phyloP scores from a whole-genome alignment of 2,329 filamentous ascomycete species.

The Calonectria crousiana region DNA sequence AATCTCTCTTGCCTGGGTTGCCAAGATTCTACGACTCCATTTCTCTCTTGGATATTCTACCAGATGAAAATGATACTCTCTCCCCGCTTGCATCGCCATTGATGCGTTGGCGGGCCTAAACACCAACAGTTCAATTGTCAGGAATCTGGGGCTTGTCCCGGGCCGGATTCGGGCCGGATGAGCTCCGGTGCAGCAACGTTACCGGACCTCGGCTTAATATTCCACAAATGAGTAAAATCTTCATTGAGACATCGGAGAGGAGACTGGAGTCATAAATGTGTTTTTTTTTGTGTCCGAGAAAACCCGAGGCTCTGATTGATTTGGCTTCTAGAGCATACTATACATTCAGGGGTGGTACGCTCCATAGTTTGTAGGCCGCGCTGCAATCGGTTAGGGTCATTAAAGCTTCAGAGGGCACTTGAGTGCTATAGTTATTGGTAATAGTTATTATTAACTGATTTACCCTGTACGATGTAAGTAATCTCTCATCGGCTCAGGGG shows the following conservation, averaged over 20 bases:
- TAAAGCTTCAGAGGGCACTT: not conserved
- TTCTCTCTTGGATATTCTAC: not conserved
- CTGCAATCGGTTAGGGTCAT: not conserved
- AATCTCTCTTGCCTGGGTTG: not conserved
- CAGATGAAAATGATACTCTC: not conserved
- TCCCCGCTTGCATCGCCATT: not conserved
- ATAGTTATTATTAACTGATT: not conserved
- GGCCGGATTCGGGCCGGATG: not conserved
- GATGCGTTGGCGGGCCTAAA: not conserved
- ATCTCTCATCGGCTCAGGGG: no score
- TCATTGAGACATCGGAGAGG: not conserved
- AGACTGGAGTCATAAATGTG: not conserved
- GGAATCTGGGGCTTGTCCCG: not conserved
- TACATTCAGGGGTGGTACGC: not conserved
- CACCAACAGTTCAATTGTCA: not conserved
- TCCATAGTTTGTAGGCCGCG: not conserved
- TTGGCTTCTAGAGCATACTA: not conserved
- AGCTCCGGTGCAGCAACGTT: not conserved
- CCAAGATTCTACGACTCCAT: not conserved
- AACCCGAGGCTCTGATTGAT: not conserved
- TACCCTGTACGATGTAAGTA: not conserved
- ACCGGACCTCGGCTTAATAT: not conserved
- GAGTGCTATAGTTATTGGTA: not conserved
- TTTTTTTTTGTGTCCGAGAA: not conserved
- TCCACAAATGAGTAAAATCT: not conserved